Percentiles rank a stretch among this genome's conserved stretches.
These are phyloP conservation scores for Cyberlindnera americana DNA, from an alignment of 805 yeast species.

Conservation along the genomic window DNA sequence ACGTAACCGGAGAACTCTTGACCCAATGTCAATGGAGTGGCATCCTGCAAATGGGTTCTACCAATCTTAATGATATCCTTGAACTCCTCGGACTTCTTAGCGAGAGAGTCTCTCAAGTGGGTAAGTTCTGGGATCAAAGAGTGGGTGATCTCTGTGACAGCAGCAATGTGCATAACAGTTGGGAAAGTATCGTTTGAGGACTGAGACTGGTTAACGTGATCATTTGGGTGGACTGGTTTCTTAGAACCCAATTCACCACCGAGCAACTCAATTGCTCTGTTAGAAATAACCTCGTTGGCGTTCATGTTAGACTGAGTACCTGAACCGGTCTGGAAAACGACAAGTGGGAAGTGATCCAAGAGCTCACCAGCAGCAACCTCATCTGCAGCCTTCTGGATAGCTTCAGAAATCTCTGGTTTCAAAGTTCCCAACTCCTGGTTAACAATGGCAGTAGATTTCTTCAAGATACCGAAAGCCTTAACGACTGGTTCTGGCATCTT, in stretches of 20 bases:
- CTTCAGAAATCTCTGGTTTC: conserved; percentile 78
- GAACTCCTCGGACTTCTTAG: conserved; percentile 78
- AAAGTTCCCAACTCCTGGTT: conserved; percentile 77
- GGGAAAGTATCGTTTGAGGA: conserved; percentile 99
- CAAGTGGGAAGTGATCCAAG: conserved; percentile 93
- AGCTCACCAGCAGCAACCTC: conserved; percentile 93
- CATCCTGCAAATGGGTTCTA: conserved; percentile 98
- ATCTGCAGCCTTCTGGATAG: conserved; percentile 90
- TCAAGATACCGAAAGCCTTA: conserved; percentile 87
- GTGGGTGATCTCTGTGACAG: conserved; percentile 80
- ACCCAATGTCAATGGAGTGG: conserved; percentile 96
- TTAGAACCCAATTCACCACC: conserved; percentile 94
- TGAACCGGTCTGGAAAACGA: conserved; percentile 98
- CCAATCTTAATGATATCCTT: conserved; percentile 92
- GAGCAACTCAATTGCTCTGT: conserved; percentile 93
- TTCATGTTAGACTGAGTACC: conserved; percentile 99
- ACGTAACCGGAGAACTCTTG: conserved; percentile 98
- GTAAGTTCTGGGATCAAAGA: conserved; percentile 77
- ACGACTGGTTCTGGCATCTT: conserved; percentile 89
- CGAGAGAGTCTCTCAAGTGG: conserved; percentile 73
- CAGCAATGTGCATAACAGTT: conserved; percentile 99
- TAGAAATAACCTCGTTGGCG: conserved; percentile 97
- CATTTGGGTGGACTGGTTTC: conserved; percentile 95
- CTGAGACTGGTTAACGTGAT: conserved; percentile 97
- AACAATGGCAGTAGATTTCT: conserved; percentile 92